Base-by-base conservation (phyloP, 2,329 filamentous ascomycete genomes). In the Diaporthe sp. region DNA sequence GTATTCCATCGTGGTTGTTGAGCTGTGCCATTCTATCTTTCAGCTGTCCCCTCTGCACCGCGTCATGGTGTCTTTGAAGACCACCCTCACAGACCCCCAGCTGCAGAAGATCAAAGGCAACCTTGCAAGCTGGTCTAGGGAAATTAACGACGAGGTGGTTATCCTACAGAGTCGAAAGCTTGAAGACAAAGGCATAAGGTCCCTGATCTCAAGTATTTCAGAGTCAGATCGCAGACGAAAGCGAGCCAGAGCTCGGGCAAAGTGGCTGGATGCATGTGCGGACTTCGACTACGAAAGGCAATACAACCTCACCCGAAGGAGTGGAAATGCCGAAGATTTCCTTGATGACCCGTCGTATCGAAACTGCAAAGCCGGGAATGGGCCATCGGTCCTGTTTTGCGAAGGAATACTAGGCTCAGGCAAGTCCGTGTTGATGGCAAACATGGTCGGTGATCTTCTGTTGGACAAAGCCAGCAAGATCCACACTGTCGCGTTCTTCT, bases 341-440 rank as follows among this genome's bases (percentile, higher is more conserved):
- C 39, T 62, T 13, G n/a, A 62, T 19, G n/a, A 62, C 15, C 59
- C 39, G 13, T 31, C 39, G 7, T 62, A 62, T 31, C 25, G 13
- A 6, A 46, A 46, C 1, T 62, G 59, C 39, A 62, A 22, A 17
- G 15, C 12, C n/a, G n/a, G 39, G 3, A 22, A n/a, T 46, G 59
- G 59, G n/a, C 25, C 59, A 2, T 28, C 39, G 8, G 22, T 25
- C 22, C 25, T 62, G n/a, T 28, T 62, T 25, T 62, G 59, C 46
- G n/a, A 62, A 4, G 59, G 59, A 12, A 62, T 46, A 39, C 17
- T 62, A 8, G 59, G 59, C 13, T 62, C 59, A 62, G 59, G 59
- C 13, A 62, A 62, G 12, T 62, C 59, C 59, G 59, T 62, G 59
- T 62, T 62, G 39, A 62, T 62, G 59, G 59, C 59, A 31, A 62